Percentiles rank a stretch among this genome's conserved stretches.
Conservation (phyloP, 345 rosid genomes). For the Nasturtium officinale region DNA sequence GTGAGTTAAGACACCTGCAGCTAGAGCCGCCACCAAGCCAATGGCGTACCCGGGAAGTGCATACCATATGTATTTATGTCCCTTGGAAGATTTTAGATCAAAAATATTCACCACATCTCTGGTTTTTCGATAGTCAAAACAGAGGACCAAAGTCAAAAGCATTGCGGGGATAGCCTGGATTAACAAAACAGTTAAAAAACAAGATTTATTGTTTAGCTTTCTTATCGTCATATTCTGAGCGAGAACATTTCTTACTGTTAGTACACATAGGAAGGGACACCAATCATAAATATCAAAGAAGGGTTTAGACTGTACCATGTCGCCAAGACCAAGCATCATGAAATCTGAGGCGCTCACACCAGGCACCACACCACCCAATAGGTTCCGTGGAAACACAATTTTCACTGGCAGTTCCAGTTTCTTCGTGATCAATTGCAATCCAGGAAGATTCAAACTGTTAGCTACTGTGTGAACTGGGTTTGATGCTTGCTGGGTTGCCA, state of each 20-base stretch:
- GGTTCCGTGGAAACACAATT: conserved; percentile 82
- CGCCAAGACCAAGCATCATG: conserved; percentile 99
- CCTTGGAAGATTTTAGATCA: conserved; percentile 72
- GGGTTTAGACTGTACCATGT: conserved; percentile 66
- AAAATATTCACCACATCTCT: conserved; percentile 69
- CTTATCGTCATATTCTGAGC: background rate
- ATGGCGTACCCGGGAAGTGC: conserved; percentile 89
- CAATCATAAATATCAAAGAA: conserved; percentile 4
- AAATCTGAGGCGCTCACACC: conserved; percentile 70
- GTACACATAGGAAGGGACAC: background rate
- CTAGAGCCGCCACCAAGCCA: conserved; percentile 77
- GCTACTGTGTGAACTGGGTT: conserved; percentile 97
- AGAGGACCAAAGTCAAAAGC: conserved; percentile 86
- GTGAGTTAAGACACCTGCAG: conserved; percentile 81
- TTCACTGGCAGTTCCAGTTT: conserved; percentile 94
- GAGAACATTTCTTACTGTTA: background rate
- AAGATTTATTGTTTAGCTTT: background rate
- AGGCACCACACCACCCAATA: conserved; percentile 68
- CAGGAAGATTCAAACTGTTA: conserved; percentile 92
- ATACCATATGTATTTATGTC: conserved; percentile 85
- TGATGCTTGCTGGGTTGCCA: conserved; percentile 93
- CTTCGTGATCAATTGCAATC: conserved; percentile 87
- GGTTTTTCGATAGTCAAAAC: conserved; percentile 84
- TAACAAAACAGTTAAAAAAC: conserved; percentile 1
- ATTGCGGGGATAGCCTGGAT: conserved; percentile 94